Evolutionary conservation across 2,329 filamentous ascomycete species (phyloP), one percentile per base, ranked within the genome.

Genomic region (Paecilomyces niveus): DNA sequence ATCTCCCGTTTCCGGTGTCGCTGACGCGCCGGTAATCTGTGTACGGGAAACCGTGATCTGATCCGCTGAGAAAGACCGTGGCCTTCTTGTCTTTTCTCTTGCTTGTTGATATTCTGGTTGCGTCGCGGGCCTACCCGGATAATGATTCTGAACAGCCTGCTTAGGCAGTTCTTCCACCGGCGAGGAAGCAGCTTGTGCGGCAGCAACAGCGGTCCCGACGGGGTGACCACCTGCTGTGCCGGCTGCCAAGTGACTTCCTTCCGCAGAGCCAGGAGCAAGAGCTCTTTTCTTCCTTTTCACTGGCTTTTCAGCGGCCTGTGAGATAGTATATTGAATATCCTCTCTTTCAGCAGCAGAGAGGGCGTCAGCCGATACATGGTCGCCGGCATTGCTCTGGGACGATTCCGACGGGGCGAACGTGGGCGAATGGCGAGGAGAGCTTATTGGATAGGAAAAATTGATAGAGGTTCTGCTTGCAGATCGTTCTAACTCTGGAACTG

Each of bases 401-500:
- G 56, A 53, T 51, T 66, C 65, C 11, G 54, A 18, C 2, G 62
- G 54, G 1, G 63, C 57, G 15, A 45, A 18, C 15, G 39, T 45
- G n/a, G 66, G 66, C 4, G 65, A 65, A 21, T 65, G 64, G 31
- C 60, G 69, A 4, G 77, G 77, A 15, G 78, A 79, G 45, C 69
- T 71, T 63, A 73, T 74, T 2, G 77, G 77, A 54, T 78, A 78
- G 1, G 78, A 80, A 59, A 80, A 80, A 64, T 80, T 80, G 59
- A 80, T 69, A 3, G 78, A 80, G 32, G 71, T 74, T 52, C 76
- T 68, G 61, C 75, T 80, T 51, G 64, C 65, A 4, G 72, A 65
- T 35, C 75, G 70, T 57, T 77, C 75, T 26, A 72, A 55, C 53
- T 76, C 74, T 1, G 69, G 67, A 9, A 74, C 69, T 2, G 64